Percentiles rank a stretch among this genome's conserved stretches.
Evolutionary conservation across 192 early-diverging fungal genomes (phyloP).

Genomic region (Backusella psychrophila): DNA sequence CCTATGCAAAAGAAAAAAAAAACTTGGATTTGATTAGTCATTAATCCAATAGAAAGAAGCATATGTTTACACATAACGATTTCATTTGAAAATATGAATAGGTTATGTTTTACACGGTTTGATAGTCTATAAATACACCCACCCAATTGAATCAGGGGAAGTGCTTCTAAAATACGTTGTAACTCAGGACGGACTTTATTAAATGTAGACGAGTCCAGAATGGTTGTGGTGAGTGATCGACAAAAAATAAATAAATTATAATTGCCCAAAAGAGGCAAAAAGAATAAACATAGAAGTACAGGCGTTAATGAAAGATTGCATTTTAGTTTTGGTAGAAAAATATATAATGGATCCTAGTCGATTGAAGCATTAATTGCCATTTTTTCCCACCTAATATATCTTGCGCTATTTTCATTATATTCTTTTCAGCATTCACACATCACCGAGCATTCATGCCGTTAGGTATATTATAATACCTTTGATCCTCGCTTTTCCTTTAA

Average conservation of each 20-base stretch:
- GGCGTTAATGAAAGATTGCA: neutral
- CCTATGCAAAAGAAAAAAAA: neutral
- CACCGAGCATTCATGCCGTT: too few species aligned
- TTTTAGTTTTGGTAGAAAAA: too few species aligned
- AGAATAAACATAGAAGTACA: neutral
- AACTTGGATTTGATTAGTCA: neutral
- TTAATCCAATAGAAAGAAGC: neutral
- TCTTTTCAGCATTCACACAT: too few species aligned
- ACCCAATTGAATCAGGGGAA: neutral
- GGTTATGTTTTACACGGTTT: neutral
- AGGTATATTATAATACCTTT: too few species aligned
- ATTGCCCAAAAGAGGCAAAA: neutral
- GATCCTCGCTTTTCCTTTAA: too few species aligned
- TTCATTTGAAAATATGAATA: neutral
- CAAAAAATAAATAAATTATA: neutral
- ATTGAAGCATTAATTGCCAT: too few species aligned
- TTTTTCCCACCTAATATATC: too few species aligned
- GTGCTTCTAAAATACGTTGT: neutral
- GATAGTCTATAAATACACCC: neutral
- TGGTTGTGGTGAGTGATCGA: neutral
- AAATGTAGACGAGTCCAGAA: neutral
- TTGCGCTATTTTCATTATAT: too few species aligned
- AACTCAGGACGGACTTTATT: neutral
- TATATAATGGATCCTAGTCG: too few species aligned
- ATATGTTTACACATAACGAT: neutral